Conservation (phyloP, 2,329 filamentous ascomycete genomes). For the Colletotrichum limetticola region DNA sequence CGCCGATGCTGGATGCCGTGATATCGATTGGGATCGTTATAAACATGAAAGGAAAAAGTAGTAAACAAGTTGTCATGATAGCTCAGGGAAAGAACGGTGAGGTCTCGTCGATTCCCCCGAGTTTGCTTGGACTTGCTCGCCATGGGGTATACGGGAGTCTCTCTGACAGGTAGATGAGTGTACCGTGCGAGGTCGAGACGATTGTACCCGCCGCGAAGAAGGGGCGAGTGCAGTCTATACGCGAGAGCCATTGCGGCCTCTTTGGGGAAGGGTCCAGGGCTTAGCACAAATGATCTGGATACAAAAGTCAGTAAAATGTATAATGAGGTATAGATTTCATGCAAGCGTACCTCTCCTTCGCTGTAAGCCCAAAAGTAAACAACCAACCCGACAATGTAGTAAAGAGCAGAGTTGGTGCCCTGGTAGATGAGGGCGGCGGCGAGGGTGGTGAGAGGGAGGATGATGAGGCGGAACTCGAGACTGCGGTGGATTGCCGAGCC, state of each 20-base stretch:
- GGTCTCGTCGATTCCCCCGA: constrained; percentile 23
- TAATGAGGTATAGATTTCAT: neutral
- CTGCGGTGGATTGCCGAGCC: constrained; percentile 84
- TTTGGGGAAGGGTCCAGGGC: constrained; percentile 76
- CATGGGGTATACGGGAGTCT: neutral
- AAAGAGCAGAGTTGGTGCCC: constrained; percentile 89
- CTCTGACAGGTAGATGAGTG: constrained; percentile 18
- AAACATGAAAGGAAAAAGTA: constrained; percentile 29
- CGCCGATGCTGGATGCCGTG: constrained; percentile 37
- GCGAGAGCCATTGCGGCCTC: constrained; percentile 47
- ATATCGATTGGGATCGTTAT: constrained; percentile 29
- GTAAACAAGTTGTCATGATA: constrained; percentile 14
- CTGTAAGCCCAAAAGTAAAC: constrained; percentile 98
- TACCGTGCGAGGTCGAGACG: constrained; percentile 14
- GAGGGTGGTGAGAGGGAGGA: constrained; percentile 83
- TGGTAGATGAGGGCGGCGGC: constrained; percentile 86
- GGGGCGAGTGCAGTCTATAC: constrained; percentile 9
- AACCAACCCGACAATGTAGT: constrained; percentile 86
- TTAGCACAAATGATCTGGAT: constrained; percentile 72
- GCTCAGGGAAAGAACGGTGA: constrained; percentile 28
- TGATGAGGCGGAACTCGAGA: constrained; percentile 84
- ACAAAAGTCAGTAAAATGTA: constrained; percentile 36
- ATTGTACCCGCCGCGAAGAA: neutral
- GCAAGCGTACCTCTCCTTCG: constrained; percentile 83
- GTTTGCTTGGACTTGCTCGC: constrained; percentile 14